Conservation (phyloP, 1,139 yeast species). For the Blastobotrys illinoisensis region DNA sequence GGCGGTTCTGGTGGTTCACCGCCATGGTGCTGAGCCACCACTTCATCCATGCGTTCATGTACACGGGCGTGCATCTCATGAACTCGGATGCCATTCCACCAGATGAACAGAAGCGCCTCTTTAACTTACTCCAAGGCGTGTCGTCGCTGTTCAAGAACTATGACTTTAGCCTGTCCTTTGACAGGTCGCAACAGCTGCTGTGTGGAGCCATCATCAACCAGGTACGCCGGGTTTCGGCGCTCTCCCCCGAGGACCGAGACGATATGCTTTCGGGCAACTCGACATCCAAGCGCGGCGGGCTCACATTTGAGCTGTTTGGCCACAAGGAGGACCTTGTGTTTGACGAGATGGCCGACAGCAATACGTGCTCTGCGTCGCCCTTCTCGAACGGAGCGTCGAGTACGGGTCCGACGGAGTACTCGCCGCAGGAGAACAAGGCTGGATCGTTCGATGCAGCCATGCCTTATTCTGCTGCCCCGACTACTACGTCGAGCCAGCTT, state of each 20-base stretch:
- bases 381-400: not conserved
- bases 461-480: not conserved
- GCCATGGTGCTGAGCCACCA: slow-evolving; percentile 15
- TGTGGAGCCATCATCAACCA: slow-evolving; percentile 16
- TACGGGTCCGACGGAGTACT: not conserved
- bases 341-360: not conserved
- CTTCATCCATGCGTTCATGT: slow-evolving; percentile 24
- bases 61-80: slow-evolving; percentile 20
- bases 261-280: not conserved
- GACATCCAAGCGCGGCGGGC: slow-evolving; percentile 3
- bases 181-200: slow-evolving; percentile 16
- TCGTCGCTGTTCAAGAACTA: slow-evolving; percentile 14
- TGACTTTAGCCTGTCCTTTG: slow-evolving; percentile 14
- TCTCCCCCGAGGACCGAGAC: slow-evolving; percentile 21
- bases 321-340: slow-evolving; percentile 2
- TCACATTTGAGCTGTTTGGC: slow-evolving; percentile 8
- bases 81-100: slow-evolving; percentile 17
- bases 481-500: not conserved
- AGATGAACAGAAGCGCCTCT: slow-evolving; percentile 12
- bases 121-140: slow-evolving; percentile 10
- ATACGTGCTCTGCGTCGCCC: not conserved
- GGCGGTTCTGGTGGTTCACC: slow-evolving; percentile 20
- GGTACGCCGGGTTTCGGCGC: slow-evolving; percentile 16
- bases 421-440: not conserved
- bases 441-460: not conserved